Evolutionary conservation across 2,329 filamentous ascomycete genomes (phyloP).

Genomic region (Phoma sp.): DNA sequence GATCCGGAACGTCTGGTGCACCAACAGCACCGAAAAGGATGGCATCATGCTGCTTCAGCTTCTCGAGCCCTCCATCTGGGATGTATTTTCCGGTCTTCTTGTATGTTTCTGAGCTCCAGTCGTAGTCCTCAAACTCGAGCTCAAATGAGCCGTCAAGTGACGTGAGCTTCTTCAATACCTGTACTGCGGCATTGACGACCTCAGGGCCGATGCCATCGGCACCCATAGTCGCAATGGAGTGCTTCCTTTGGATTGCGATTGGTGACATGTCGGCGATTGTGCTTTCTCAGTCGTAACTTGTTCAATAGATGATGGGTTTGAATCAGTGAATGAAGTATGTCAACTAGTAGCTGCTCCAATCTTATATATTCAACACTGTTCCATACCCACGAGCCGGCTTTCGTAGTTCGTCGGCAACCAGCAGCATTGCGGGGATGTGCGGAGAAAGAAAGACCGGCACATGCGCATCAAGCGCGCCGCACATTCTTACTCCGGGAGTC

Average conservation of each 20-base stretch:
- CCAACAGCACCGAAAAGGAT: conserved; percentile 75
- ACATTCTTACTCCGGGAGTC: conserved; percentile 19
- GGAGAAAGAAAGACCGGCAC: conserved; percentile 23
- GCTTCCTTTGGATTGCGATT: conserved; percentile 27
- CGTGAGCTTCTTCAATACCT: conserved; percentile 65
- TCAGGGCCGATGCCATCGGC: conserved; percentile 75
- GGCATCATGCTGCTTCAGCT: conserved; percentile 67
- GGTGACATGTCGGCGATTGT: conserved; percentile 31
- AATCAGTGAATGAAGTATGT: neutral
- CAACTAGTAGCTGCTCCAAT: neutral
- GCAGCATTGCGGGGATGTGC: conserved; percentile 23
- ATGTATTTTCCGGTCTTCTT: conserved; percentile 72
- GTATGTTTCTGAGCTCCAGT: conserved; percentile 73
- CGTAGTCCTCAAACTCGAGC: conserved; percentile 68
- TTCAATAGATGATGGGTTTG: neutral
- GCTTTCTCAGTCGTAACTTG: neutral
- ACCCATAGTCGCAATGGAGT: conserved; percentile 60
- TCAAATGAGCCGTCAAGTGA: conserved; percentile 63
- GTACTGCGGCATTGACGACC: conserved; percentile 69
- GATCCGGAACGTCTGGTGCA: conserved; percentile 64
- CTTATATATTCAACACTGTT: conserved; percentile 1
- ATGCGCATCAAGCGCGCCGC: neutral
- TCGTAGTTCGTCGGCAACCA: neutral
- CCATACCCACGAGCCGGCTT: neutral
- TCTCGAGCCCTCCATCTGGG: conserved; percentile 65